phyloP scores from a whole-genome alignment of 768 basidiomycete genomes.

The Pisolithus microcarpus region DNA sequence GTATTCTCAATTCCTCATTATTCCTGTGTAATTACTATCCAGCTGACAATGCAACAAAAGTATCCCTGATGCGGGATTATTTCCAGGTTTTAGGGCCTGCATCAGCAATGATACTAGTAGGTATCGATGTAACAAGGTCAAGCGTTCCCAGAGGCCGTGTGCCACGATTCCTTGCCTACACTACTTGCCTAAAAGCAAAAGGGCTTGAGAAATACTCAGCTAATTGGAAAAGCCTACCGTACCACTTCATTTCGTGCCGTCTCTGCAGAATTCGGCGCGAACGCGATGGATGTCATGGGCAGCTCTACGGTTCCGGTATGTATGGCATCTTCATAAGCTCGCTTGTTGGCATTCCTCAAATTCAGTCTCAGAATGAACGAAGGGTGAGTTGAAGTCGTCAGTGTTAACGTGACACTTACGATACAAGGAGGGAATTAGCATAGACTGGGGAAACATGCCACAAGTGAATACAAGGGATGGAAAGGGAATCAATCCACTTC shows the following conservation, averaged over 20 bases:
- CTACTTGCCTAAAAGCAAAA: not conserved
- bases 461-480: not conserved
- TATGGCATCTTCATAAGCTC: constrained; percentile 5
- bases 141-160: constrained; percentile 6
- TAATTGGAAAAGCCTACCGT: not conserved
- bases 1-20: not conserved
- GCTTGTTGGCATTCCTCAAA: constrained; percentile 17
- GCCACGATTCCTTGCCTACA: constrained; percentile 15
- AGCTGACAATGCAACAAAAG: constrained; percentile 4
- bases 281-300: constrained; percentile 15
- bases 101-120: too few species aligned
- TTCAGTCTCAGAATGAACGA: constrained; percentile 12
- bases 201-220: not conserved
- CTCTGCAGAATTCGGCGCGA: constrained; percentile 14
- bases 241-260: not conserved
- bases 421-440: constrained; percentile 24
- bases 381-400: not conserved
- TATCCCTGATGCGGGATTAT: not conserved
- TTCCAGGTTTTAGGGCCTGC: too few species aligned
- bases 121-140: not conserved
- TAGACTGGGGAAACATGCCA: constrained; percentile 14
- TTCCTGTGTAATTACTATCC: constrained; percentile 19
- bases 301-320: constrained; percentile 5
- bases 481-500: too few species aligned
- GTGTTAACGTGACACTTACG: constrained; percentile 9